Conservation (phyloP, 805 yeast genomes). For the Kodamaea laetipori region DNA sequence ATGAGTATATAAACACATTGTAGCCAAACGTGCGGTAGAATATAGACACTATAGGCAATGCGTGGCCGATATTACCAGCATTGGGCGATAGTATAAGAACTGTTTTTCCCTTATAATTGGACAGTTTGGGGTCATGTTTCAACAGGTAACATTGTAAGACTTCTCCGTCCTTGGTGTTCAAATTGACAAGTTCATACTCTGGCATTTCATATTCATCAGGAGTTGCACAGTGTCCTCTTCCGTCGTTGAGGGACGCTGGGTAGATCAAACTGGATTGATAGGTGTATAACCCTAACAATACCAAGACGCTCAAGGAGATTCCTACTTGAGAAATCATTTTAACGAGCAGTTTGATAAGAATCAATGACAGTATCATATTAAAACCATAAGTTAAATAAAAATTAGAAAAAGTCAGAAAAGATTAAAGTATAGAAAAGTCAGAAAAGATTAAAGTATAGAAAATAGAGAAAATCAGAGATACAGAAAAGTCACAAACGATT, state of each 20-base stretch:
- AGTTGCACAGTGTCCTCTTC: slow-evolving; percentile 68
- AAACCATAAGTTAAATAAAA: no score
- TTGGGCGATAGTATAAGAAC: slow-evolving; percentile 83
- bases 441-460: no score
- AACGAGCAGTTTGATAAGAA: slow-evolving; percentile 19
- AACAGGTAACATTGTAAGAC: slow-evolving; percentile 65
- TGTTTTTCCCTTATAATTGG: slow-evolving; percentile 58
- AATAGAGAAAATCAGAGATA: no score
- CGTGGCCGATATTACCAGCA: slow-evolving; percentile 95
- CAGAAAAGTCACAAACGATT: no score
- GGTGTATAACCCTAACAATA: slow-evolving; percentile 55
- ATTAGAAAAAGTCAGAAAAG: no score
- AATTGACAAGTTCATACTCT: slow-evolving; percentile 55
- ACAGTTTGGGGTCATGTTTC: slow-evolving; percentile 45
- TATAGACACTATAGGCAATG: slow-evolving; percentile 74
- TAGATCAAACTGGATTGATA: slow-evolving; percentile 74
- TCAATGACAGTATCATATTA: neutral
- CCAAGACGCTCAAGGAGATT: slow-evolving; percentile 44
- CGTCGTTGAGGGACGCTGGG: slow-evolving; percentile 79
- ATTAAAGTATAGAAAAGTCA: no score
- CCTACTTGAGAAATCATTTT: slow-evolving; percentile 43
- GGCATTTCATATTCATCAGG: slow-evolving; percentile 70
- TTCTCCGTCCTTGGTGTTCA: slow-evolving; percentile 72
- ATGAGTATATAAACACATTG: slow-evolving; percentile 83
- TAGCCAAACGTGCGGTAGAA: slow-evolving; percentile 63